Percentiles rank a stretch among this genome's conserved stretches.
phyloP scores from a whole-genome alignment of 2,329 filamentous ascomycete genomes.

The Cladosporium halotolerans region DNA sequence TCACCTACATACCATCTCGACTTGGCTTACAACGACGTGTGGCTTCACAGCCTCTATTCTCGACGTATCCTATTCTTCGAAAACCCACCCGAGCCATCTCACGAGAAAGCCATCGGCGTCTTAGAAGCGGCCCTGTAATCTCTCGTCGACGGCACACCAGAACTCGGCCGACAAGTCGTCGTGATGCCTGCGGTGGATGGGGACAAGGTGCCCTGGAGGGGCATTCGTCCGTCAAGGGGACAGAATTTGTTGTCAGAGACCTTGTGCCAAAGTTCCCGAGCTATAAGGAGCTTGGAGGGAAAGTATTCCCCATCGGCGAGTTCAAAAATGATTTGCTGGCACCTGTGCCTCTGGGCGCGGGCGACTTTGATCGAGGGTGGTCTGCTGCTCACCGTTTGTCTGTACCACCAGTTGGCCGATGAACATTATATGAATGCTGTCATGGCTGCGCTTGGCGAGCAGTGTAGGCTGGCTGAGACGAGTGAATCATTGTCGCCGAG shows the following conservation, averaged over 20 bases:
- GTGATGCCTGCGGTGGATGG: slow-evolving; percentile 14
- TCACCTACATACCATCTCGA: slow-evolving; percentile 1
- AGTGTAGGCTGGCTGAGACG: slow-evolving; percentile 15
- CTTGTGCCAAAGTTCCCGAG: slow-evolving; percentile 12
- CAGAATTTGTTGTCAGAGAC: slow-evolving; percentile 16
- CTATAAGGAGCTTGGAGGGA: slow-evolving; percentile 12
- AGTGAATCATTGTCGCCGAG: slow-evolving; percentile 13
- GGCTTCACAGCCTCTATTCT: slow-evolving; percentile 18
- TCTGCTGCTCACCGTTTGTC: slow-evolving; percentile 16
- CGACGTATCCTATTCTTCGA: slow-evolving; percentile 17
- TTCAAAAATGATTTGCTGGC: slow-evolving; percentile 18
- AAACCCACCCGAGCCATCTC: slow-evolving; percentile 13
- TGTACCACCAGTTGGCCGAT: slow-evolving; percentile 19
- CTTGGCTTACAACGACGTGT: slow-evolving; percentile 18
- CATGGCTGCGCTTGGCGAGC: slow-evolving; percentile 16
- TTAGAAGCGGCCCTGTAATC: slow-evolving; percentile 15
- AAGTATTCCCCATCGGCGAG: slow-evolving; percentile 15
- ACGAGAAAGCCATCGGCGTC: slow-evolving; percentile 14
- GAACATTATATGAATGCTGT: slow-evolving; percentile 21
- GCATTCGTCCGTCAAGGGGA: slow-evolving; percentile 12
- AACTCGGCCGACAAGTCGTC: slow-evolving; percentile 14
- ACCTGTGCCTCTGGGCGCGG: slow-evolving; percentile 17
- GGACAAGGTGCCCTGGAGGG: slow-evolving; percentile 15
- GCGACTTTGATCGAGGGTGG: slow-evolving; percentile 18
- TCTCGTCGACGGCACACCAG: slow-evolving; percentile 19